Evolutionary conservation across 805 yeast genomes (phyloP), one percentile per base, ranked within the genome.

Genomic region (Saturnispora quitensis): DNA sequence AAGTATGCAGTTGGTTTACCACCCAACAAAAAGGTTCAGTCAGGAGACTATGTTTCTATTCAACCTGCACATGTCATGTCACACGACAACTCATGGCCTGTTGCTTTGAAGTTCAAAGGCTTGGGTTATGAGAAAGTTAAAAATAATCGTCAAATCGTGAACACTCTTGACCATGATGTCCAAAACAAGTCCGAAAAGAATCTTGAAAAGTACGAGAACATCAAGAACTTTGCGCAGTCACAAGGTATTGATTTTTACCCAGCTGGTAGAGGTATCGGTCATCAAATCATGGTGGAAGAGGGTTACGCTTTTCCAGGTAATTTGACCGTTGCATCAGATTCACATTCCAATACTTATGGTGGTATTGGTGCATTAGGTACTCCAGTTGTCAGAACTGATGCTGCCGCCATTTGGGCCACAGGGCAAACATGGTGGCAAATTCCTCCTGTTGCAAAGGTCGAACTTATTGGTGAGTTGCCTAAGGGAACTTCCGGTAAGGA

Each of bases 381-480:
- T 3, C 98, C 99, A 9, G 86, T 93, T 51, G 99, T 93, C 52
- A 80, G 99, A 69, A 93, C 99, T 0, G 99, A 93, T 69, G 99
- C 98, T 22, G 99, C 99, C 4, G 81, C 97, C 9, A 91, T 93
- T 58, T 93, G 99, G 99, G 98, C 99, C 12, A 93, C 99, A 0
- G 98, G 98, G 40, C 95, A 89, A 71, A 93, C 99, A 3, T 93
- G 99, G 99, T 93, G 99, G 99, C 99, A 95, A 78, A 88, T 93
- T 51, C 99, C 99, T 3, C 98, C 99, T 0, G 98, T 93, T 24
- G 99, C 98, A 35, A 81, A 82, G 62, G 98, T 93, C 9, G 95
- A 88, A 67, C 76, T 93, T 51, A 73, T 77, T 57, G 97, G 97
- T 43, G 68, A 78, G 58, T 76, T 93, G 53, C 96, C 95, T 12